Conservation (phyloP, 495 filamentous ascomycete species). For the Bombardia bombarda region DNA sequence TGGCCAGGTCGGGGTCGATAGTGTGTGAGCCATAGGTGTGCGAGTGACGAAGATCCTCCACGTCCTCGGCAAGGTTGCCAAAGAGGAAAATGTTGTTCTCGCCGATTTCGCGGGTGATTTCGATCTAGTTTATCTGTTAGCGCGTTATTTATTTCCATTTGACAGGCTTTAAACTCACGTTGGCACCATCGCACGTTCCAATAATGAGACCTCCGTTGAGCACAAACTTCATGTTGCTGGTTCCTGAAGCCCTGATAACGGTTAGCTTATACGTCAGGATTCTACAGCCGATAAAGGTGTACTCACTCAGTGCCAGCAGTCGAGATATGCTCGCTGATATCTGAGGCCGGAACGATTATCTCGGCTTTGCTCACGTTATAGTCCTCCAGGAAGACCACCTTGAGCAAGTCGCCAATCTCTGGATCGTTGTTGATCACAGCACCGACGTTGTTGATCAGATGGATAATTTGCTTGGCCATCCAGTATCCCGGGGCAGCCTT, state of each 20-base stretch:
- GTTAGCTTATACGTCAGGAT: neutral
- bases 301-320: constrained; percentile 84
- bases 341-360: constrained; percentile 88
- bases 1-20: constrained; percentile 64
- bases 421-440: constrained; percentile 85
- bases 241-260: constrained; percentile 41
- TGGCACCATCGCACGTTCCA: constrained; percentile 95
- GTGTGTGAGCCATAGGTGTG: constrained; percentile 76
- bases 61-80: constrained; percentile 91
- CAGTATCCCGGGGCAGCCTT: constrained; percentile 98
- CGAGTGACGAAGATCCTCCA: constrained; percentile 88
- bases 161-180: constrained; percentile 50
- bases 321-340: constrained; percentile 97
- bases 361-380: constrained; percentile 99
- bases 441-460: constrained; percentile 89
- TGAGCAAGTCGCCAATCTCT: constrained; percentile 87
- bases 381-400: constrained; percentile 95
- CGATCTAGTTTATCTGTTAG: constrained; percentile 53
- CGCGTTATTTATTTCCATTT: neutral
- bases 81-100: constrained; percentile 98
- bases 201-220: constrained; percentile 96
- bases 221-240: constrained; percentile 96
- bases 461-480: constrained; percentile 99
- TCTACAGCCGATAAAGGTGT: constrained; percentile 14
- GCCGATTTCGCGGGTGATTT: constrained; percentile 95